phyloP scores from a whole-genome alignment of 495 filamentous ascomycete species.

The Aspergillus indologenus region DNA sequence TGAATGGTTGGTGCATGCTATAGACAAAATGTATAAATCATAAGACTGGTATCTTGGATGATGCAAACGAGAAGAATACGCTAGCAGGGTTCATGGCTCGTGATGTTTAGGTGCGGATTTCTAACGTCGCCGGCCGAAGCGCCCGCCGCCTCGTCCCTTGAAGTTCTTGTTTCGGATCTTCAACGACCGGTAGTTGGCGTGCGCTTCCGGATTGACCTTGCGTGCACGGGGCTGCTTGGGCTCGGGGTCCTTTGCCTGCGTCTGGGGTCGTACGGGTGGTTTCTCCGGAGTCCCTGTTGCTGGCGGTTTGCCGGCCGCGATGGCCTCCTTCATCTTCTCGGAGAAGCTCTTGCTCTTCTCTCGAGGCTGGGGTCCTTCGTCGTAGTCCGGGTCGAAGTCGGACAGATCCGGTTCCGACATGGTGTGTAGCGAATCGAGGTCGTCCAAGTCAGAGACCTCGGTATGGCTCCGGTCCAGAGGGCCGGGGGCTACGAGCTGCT shows the following conservation, averaged over 20 bases:
- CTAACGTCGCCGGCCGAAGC: conserved; percentile 44
- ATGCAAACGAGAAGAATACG: conserved; percentile 10
- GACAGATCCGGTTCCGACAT: conserved; percentile 33
- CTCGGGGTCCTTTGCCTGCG: conserved; percentile 27
- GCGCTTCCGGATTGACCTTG: conserved; percentile 70
- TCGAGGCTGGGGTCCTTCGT: conserved; percentile 22
- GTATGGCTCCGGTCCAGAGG: conserved; percentile 15
- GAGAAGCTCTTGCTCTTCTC: conserved; percentile 40
- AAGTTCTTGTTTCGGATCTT: conserved; percentile 65
- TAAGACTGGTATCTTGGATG: conserved; percentile 25
- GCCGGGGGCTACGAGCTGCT: conserved; percentile 17
- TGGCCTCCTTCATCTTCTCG: conserved; percentile 45
- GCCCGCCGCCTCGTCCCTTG: conserved; percentile 40
- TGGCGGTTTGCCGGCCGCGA: conserved; percentile 21
- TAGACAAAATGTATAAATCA: conserved; percentile 17
- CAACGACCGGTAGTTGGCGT: conserved; percentile 78
- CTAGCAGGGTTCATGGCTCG: conserved; percentile 29
- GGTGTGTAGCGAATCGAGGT: conserved; percentile 30
- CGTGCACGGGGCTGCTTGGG: conserved; percentile 56
- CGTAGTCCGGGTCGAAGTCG: conserved; percentile 36
- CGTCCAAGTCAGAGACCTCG: conserved; percentile 25
- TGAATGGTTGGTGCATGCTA: conserved; percentile 6
- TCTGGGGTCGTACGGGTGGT: conserved; percentile 13
- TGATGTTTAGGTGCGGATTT: conserved; percentile 11
- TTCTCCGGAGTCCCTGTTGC: conserved; percentile 24